Evolutionary conservation across 345 rosid species (phyloP), one percentile per base, ranked within the genome.

Genomic region (Salix dunnii): DNA sequence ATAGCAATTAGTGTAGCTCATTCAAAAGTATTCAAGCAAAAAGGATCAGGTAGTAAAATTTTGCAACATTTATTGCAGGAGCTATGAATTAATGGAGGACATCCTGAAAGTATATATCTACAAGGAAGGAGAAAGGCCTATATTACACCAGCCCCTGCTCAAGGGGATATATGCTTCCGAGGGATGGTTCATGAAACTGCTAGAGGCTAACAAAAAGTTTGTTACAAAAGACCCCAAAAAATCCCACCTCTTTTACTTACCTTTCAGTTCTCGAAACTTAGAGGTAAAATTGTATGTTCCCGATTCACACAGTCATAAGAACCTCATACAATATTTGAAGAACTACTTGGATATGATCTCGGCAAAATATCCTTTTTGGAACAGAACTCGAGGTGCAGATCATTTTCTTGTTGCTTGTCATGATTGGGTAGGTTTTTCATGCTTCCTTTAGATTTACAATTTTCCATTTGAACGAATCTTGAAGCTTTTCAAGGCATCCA

Each of bases 371-470:
- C 84, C 81, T 74, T 93, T 87, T 89, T 95, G 99, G 99, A 95
- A 93, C 74, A 87, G 90, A 85, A 95, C 98, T 42, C 88, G 77
- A 68, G 99, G 99, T 74, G 87, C 91, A 6, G 99, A 95, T 84
- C 99, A 95, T 84, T 95, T 95, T 68, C 91, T 95, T 0, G 97
- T 87, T 27, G 97, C 99, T 87, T 95, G 99, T 83, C 99, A 95
- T 78, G 99, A 95, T 80, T 95, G 97, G 99, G 99, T 93, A 87
- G 72, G 82, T 62, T 70, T 72, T 75, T 69, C 51, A 7, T 36
- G n/a, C 72, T 68, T 82, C 53, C 38, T 74, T 71, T 48, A 5
- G 51, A 65, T 74, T 71, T 67, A 20, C 16, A 2, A 18, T 62
- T 11, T 73, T 13, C 43, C 49, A 42, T 74, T 25, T 64, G 40